phyloP scores from a whole-genome alignment of 1,284 basidiomycete genomes.

The Austroboletus novae-zelandiae region DNA sequence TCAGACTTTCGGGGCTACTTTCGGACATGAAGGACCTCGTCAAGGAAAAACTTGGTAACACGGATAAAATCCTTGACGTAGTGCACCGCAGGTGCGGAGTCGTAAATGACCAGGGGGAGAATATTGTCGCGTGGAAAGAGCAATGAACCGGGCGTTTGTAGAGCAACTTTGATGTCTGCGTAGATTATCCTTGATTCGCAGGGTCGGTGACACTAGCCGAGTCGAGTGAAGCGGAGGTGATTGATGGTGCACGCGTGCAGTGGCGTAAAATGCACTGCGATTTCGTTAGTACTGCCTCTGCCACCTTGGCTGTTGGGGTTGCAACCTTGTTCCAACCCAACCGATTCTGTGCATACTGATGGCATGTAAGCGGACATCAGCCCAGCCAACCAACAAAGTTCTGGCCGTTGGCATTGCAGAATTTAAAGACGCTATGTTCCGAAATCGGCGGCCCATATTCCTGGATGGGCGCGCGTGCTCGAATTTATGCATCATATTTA shows the following conservation, averaged over 20 bases:
- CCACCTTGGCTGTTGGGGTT: conserved; percentile 26
- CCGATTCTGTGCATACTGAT: conserved; percentile 18
- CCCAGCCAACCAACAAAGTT: neutral
- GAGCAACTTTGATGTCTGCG: neutral
- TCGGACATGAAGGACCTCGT: conserved; percentile 49
- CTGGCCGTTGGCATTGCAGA: neutral
- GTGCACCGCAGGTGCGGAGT: conserved; percentile 59
- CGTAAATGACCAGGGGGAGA: conserved; percentile 52
- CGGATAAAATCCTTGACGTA: conserved; percentile 74
- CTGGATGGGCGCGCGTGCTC: conserved; percentile 1
- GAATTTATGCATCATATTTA: conserved; percentile 2
- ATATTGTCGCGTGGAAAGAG: conserved; percentile 63
- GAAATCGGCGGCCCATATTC: neutral
- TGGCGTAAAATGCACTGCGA: conserved; percentile 29
- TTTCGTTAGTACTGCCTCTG: conserved; percentile 21
- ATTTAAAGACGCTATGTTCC: neutral
- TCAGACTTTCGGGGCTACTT: conserved; percentile 61
- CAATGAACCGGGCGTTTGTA: conserved; percentile 26
- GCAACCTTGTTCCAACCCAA: conserved; percentile 29
- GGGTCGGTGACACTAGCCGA: conserved; percentile 6
- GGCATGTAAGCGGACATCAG: neutral
- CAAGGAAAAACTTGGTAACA: conserved; percentile 65
- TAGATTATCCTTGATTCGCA: conserved; percentile 3
- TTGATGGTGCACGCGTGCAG: conserved; percentile 16
- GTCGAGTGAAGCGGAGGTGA: neutral